Percentiles rank a stretch among this genome's conserved stretches.
Conservation (phyloP, 1,284 basidiomycete genomes). For the Rugosomyces carneus region DNA sequence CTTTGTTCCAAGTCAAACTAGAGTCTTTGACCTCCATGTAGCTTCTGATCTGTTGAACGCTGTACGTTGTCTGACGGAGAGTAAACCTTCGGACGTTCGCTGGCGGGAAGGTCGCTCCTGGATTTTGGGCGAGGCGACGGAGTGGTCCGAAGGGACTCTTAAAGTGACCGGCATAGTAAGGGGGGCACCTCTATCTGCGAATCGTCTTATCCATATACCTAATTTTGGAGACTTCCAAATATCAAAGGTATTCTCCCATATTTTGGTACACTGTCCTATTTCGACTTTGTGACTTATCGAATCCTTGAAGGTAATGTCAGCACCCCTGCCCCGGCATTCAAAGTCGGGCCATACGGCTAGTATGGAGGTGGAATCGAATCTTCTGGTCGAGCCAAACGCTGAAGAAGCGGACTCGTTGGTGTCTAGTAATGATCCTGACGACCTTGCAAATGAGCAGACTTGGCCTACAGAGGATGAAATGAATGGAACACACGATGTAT, state of each 20-base stretch:
- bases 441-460: conserved; percentile 92
- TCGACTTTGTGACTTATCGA: conserved; percentile 14
- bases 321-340: conserved; percentile 41
- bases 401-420: conserved; percentile 84
- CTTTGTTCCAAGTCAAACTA: conserved; percentile 83
- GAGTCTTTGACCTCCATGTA: conserved; percentile 57
- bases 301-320: conserved; percentile 51
- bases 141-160: conserved; percentile 57
- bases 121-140: conserved; percentile 67
- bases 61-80: conserved; percentile 73
- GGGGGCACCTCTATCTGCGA: conserved; percentile 74
- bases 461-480: conserved; percentile 99
- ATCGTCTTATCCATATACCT: conserved; percentile 86
- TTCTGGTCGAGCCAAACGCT: conserved; percentile 54
- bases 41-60: conserved; percentile 67
- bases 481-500: conserved; percentile 34
- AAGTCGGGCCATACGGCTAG: conserved; percentile 28
- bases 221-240: conserved; percentile 89
- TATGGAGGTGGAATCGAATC: conserved; percentile 61
- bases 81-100: conserved; percentile 66
- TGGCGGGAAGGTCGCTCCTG: conserved; percentile 83
- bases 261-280: not conserved
- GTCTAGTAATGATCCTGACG: conserved; percentile 84
- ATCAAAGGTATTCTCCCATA: conserved; percentile 51
- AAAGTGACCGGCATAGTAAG: conserved; percentile 82